Evolutionary conservation across 345 rosid species (phyloP), one percentile per base, ranked within the genome.

Genomic region (Excoecaria agallocha): DNA sequence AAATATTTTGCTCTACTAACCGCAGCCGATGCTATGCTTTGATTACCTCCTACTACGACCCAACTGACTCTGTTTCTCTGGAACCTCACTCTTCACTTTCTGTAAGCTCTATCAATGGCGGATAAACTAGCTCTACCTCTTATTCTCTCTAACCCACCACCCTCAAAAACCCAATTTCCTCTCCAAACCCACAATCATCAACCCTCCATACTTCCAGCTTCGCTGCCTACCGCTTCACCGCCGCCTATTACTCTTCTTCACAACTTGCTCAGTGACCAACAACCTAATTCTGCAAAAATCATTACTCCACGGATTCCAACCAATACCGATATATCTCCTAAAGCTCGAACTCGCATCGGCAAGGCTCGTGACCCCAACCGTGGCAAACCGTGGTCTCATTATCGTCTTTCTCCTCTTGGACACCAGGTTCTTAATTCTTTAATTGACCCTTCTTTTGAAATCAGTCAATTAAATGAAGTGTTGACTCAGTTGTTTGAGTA

Each of bases 321-420:
- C 81, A 5, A 69, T 69, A 41, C 22, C 59, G 59, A 22, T 1
- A 4, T 4, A 20, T 43, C 37, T 48, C 70, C 43, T 59, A 82
- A 91, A 75, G 81, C 65, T 68, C 86, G 90, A 15, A 85, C 88
- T 46, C 86, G 94, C 58, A 78, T 92, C 39, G 97, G 96, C 68
- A 87, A 76, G 78, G 79, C 87, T 61, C 80, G 81, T 38, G 97
- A 91, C 86, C 74, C 82, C 7, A 89, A 92, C 87, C 86, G 89
- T 43, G 94, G 98, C 5, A 89, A 84, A 76, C 94, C 90, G 25
- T 93, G 99, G 99, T 80, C 88, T 54, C 73, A 86, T 79, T 80
- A 78, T 68, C 83, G 87, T 69, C 86, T 95, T 62, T 95, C 98
- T 70, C 62, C 80, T 39, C 82, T 59, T 74, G 99, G 93, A 82